Evolutionary conservation across 495 filamentous ascomycete genomes (phyloP).

Genomic region (Penicillium samsonianum): DNA sequence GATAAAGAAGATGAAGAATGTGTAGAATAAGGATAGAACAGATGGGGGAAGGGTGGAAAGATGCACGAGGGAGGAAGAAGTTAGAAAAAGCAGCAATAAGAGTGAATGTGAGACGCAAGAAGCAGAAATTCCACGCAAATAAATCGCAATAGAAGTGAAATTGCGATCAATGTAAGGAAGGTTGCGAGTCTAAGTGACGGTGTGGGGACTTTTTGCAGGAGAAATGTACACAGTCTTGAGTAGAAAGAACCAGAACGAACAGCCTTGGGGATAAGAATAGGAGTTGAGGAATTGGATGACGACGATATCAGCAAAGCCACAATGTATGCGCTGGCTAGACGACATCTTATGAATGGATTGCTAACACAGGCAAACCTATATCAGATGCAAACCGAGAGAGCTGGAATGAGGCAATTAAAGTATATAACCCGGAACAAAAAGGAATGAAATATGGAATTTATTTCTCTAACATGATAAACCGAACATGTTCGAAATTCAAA

Average conservation of each 20-base stretch:
- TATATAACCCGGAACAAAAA: background rate
- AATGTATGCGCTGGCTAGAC: background rate
- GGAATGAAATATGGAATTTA: background rate
- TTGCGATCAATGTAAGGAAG: background rate
- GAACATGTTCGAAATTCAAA: background rate
- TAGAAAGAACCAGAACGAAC: background rate
- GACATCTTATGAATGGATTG: background rate
- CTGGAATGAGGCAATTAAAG: background rate
- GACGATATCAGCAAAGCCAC: background rate
- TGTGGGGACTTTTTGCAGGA: background rate
- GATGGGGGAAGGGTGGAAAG: background rate
- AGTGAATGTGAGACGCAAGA: background rate
- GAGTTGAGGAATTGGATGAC: background rate
- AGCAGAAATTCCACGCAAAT: background rate
- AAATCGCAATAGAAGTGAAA: background rate
- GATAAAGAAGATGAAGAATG: background rate
- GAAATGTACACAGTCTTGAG: background rate
- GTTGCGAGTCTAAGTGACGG: background rate
- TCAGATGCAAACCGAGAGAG: background rate
- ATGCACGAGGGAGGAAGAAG: background rate
- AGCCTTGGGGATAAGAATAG: background rate
- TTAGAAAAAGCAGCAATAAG: background rate
- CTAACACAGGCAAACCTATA: background rate
- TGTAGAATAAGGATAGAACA: background rate
- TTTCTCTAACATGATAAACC: slow-evolving; percentile 2